A percentile compares a stretch with the other conserved stretches of the same genome.
These are phyloP conservation scores for Plenodomus tracheiphilus DNA, from an alignment of 2,329 filamentous ascomycete genomes.

Conservation along the genomic window DNA sequence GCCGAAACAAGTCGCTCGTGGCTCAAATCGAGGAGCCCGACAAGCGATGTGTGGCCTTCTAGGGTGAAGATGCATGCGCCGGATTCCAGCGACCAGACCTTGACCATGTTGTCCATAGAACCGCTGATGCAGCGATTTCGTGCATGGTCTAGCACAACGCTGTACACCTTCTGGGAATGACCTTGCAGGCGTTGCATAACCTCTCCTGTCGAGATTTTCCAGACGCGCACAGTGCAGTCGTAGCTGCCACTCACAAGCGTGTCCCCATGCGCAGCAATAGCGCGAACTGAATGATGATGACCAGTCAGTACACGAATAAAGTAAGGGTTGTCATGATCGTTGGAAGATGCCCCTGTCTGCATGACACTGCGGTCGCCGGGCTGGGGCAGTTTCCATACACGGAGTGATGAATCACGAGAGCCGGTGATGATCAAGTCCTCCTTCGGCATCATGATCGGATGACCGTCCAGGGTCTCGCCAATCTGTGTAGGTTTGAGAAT, in stretches of 20 bases:
- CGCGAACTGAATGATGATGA: conserved; percentile 90
- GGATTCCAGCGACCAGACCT: conserved; percentile 93
- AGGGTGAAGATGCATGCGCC: conserved; percentile 85
- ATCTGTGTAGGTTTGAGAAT: conserved; percentile 87
- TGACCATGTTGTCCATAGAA: conserved; percentile 97
- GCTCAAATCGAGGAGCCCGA: conserved; percentile 86
- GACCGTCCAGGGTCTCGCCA: conserved; percentile 71
- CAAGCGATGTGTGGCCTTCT: conserved; percentile 89
- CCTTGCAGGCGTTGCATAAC: conserved; percentile 81
- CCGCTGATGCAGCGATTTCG: conserved; percentile 96
- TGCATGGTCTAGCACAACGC: conserved; percentile 88
- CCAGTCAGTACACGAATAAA: conserved; percentile 86
- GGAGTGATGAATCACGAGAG: conserved; percentile 88
- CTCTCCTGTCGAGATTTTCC: conserved; percentile 96
- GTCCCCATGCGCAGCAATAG: conserved; percentile 92
- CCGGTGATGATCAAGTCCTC: conserved; percentile 97
- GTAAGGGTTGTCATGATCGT: conserved; percentile 83
- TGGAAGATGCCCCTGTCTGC: conserved; percentile 74
- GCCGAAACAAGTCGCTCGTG: conserved; percentile 91
- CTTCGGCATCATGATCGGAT: conserved; percentile 84
- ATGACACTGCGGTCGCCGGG: conserved; percentile 76
- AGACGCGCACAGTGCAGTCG: conserved; percentile 91
- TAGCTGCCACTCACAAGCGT: conserved; percentile 98
- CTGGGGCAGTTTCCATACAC: conserved; percentile 91
- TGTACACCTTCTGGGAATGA: conserved; percentile 93